phyloP scores from a whole-genome alignment of 2,329 filamentous ascomycete species.

The Venturia pyrina region DNA sequence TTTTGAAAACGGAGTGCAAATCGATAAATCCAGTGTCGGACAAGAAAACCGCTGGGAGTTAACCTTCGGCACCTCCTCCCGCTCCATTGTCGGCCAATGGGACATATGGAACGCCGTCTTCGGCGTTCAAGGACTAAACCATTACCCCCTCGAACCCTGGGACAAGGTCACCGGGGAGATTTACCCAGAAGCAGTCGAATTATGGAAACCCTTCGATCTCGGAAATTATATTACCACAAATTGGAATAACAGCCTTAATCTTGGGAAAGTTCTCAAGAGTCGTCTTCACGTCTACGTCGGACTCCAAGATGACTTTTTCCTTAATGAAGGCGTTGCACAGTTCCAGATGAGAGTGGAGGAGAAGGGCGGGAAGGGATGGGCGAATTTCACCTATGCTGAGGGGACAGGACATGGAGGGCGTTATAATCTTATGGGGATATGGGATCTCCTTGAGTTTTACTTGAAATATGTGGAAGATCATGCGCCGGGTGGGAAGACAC shows the following conservation, averaged over 20 bases:
- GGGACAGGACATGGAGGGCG: slow-evolving; percentile 24
- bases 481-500: slow-evolving; percentile 22
- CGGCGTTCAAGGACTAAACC: slow-evolving; percentile 26
- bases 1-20: slow-evolving; percentile 3
- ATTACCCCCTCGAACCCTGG: slow-evolving; percentile 30
- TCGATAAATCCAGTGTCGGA: slow-evolving; percentile 19
- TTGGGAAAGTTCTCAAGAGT: slow-evolving; percentile 23
- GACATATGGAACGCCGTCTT: slow-evolving; percentile 31
- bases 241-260: slow-evolving; percentile 23
- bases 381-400: slow-evolving; percentile 26
- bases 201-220: slow-evolving; percentile 29
- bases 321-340: slow-evolving; percentile 27
- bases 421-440: slow-evolving; percentile 23
- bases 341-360: slow-evolving; percentile 26
- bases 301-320: slow-evolving; percentile 25
- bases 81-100: slow-evolving; percentile 25
- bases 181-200: slow-evolving; percentile 26
- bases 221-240: slow-evolving; percentile 24
- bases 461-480: slow-evolving; percentile 23
- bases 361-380: slow-evolving; percentile 25
- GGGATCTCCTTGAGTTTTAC: slow-evolving; percentile 26
- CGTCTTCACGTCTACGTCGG: slow-evolving; percentile 29
- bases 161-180: slow-evolving; percentile 31
- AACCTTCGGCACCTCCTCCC: slow-evolving; percentile 25
- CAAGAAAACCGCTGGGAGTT: slow-evolving; percentile 31